Base-by-base conservation (phyloP, 345 rosid species). In the Carallia brachiata region DNA sequence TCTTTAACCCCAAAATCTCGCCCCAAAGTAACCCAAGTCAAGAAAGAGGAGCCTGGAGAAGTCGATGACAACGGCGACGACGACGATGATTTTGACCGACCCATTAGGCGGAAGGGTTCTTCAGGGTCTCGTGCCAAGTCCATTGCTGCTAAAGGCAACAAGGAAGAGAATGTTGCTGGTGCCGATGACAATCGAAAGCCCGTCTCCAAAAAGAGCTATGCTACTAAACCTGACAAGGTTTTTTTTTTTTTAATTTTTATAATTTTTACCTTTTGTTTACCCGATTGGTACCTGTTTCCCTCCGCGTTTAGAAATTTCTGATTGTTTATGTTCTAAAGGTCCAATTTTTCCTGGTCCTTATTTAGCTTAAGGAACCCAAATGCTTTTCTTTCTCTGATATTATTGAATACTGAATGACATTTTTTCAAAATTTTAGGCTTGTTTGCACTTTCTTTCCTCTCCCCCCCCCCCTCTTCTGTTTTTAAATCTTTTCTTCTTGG, bases 191-290 rank as follows among this genome's bases (percentile, higher is more conserved):
- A 81, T 36, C 70, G 71, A 34, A 77, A 84, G 65, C 89, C 92
- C 56, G 71, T 90, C 61, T 57, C 84, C 34, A 79, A 44, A 66
- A 84, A 70, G 67, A 79, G 47, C 62, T 65, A 83, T 16, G 73
- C 82, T 75, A 68, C 65, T 47, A 85, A 71, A 65, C 64, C 72
- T 65, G 81, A 81, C 67, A 82, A 87, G 87, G 97, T 87, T 68
- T 28, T 5, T 19, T 8, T 61, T 23, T 23, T 23, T 23, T 23
- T 23, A 23, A 23, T 23, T 23, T 23, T 23, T 23, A 23, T 23
- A 23, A 23, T 23, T 23, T 23, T 23, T 23, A n/a, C 37, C 27
- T 18, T 19, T 13, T 56, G 8, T 32, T 5, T 19, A 1, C 28
- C 31, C 27, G 28, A 18, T 56, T 5, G 12, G 12, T 27, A 6